Evolutionary conservation across 257 asterid genomes (phyloP).

Genomic region (Primulina tabacum): DNA sequence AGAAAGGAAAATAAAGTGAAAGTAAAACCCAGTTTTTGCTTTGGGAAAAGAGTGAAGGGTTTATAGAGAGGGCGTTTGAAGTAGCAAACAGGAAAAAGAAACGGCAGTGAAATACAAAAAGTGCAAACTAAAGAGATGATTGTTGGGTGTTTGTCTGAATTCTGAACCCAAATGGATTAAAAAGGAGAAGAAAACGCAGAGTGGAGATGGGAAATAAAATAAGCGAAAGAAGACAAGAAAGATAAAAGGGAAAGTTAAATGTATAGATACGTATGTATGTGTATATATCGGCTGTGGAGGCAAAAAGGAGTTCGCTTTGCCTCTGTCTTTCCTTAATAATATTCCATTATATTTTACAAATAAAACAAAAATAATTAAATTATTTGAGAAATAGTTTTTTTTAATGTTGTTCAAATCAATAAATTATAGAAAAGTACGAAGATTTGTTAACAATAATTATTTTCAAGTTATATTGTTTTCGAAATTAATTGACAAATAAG

Average conservation of each 20-base stretch:
- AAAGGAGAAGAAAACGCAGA: constrained; percentile 34
- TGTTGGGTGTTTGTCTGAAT: neutral
- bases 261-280: neutral
- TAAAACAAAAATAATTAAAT: too few species aligned
- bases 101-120: neutral
- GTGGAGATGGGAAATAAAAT: constrained; percentile 28
- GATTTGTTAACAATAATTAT: too few species aligned
- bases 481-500: neutral
- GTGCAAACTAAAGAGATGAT: neutral
- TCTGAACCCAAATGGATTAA: constrained; percentile 36
- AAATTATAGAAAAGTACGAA: too few species aligned
- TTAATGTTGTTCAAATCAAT: too few species aligned
- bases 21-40: neutral
- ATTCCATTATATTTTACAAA: too few species aligned
- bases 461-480: too few species aligned
- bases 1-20: neutral
- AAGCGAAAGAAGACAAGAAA: constrained; percentile 45
- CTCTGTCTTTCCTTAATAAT: neutral
- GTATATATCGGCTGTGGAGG: neutral
- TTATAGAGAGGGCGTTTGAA: neutral
- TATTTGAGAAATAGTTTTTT: too few species aligned
- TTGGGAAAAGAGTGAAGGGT: constrained; percentile 32
- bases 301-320: neutral
- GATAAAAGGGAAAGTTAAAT: constrained; percentile 26
- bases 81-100: neutral